Conservation (phyloP, 1,139 yeast species). For the Magnusiomyces tetraspermus region DNA sequence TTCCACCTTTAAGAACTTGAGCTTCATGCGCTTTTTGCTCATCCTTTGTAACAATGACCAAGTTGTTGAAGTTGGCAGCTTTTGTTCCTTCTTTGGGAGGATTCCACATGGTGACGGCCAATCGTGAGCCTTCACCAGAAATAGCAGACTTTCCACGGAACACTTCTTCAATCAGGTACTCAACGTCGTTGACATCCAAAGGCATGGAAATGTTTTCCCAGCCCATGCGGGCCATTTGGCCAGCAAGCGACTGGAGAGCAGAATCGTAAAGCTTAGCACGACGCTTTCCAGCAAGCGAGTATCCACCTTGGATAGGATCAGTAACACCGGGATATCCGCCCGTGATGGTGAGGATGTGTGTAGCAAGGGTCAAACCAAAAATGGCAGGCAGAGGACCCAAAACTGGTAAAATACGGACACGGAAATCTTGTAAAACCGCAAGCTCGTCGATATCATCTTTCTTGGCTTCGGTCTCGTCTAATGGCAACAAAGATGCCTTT, state of each 20-base stretch:
- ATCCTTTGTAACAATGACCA: constrained; percentile 79
- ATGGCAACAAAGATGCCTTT: constrained; percentile 76
- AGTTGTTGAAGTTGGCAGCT: constrained; percentile 49
- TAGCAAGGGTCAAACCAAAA: constrained; percentile 84
- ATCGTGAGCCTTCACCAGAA: constrained; percentile 71
- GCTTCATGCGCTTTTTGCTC: constrained; percentile 76
- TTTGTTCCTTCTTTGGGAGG: constrained; percentile 38
- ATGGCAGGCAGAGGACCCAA: constrained; percentile 95
- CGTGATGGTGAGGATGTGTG: constrained; percentile 66
- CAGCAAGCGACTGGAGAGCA: constrained; percentile 71
- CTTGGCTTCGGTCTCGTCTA: constrained; percentile 59
- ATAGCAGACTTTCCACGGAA: constrained; percentile 87
- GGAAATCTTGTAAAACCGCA: constrained; percentile 76
- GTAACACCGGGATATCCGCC: constrained; percentile 75
- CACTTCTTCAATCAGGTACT: constrained; percentile 82
- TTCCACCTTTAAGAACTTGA: constrained; percentile 58
- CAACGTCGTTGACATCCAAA: constrained; percentile 60
- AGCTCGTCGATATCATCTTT: constrained; percentile 67
- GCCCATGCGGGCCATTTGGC: constrained; percentile 70
- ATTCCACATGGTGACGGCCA: constrained; percentile 78
- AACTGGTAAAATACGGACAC: constrained; percentile 90
- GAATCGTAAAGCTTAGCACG: constrained; percentile 77
- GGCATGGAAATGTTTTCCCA: constrained; percentile 43
- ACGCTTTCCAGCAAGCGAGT: constrained; percentile 73
- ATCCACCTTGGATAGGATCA: constrained; percentile 34